Base-by-base conservation (phyloP, 441 rosid species). In the Pelargonium australe region DNA sequence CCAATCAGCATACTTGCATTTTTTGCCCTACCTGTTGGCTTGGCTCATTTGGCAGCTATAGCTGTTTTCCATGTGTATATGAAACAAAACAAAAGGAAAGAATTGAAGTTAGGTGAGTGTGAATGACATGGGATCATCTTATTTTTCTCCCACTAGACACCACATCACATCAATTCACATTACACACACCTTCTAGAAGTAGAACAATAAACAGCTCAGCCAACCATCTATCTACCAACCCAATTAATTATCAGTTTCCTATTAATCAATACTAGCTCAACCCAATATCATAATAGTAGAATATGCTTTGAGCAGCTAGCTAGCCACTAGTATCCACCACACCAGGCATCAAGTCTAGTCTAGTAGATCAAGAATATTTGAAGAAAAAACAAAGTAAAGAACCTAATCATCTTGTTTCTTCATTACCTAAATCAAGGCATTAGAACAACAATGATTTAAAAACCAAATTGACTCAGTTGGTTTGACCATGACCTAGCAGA, bases 211-310 rank as follows among this genome's bases (percentile, higher is more conserved):
- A 57, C 62, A 57, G 62, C 62, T 57, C 62, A 17, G 62, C 62
- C 62, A 57, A 57, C 62, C 62, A 57, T 57, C 62, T 57, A 57
- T 19, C 62, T 57, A 57, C 62, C 62, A 7, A 57, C 62, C 62
- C 62, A 57, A 57, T 57, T 57, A 57, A 57, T 57, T 57, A 17
- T 57, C 0, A 57, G 25, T 8, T 23, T 7, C 28, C 62, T 17
- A 17, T 10, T 17, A 17, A 57, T 57, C 20, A 57, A 57, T 17
- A 57, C 62, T 57, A 14, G 20, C 12, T 17, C 25, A 57, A 14
- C 62, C 62, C 62, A 57, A 16, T 5, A 16, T 57, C 28, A 57
- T 16, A 57, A 57, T 23, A 20, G 8, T 57, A 17, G 28, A 14
- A 17, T 57, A 57, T 57, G 62, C 25, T 57, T 57, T 57, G 17